Percentiles rank a stretch among this genome's conserved stretches.
Evolutionary conservation across 768 basidiomycete species (phyloP).

Genomic region (Crassisporium funariophilum): DNA sequence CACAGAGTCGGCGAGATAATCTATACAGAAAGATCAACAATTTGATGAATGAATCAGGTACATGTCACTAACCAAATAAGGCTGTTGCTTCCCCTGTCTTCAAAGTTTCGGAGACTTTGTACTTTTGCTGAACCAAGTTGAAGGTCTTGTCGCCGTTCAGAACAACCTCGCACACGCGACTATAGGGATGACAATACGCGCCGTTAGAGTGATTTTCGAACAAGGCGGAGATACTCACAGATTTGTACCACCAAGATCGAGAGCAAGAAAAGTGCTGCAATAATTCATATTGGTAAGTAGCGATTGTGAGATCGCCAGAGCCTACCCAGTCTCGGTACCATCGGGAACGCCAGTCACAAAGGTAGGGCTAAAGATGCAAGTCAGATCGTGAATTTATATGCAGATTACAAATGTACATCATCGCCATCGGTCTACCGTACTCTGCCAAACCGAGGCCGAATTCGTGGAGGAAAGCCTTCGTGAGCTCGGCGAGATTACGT

Average conservation of each 20-base stretch:
- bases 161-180: conserved; percentile 92
- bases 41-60: conserved; percentile 8
- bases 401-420: conserved; percentile 65
- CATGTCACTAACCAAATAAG: conserved; percentile 69
- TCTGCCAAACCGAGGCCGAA: conserved; percentile 69
- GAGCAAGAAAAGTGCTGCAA: conserved; percentile 87
- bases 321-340: conserved; percentile 89
- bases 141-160: conserved; percentile 92
- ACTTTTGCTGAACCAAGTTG: conserved; percentile 91
- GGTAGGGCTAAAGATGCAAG: conserved; percentile 63
- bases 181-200: too few relatives aligned
- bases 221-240: conserved; percentile 58
- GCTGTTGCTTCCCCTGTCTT: conserved; percentile 90
- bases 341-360: conserved; percentile 96
- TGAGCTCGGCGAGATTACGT: conserved; percentile 66
- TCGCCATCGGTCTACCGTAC: conserved; percentile 86
- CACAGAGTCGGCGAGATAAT: conserved; percentile 97
- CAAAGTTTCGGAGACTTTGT: conserved; percentile 89
- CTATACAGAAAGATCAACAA: conserved; percentile 40
- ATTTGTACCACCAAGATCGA: conserved; percentile 98
- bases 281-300: conserved; percentile 7
- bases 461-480: conserved; percentile 79
- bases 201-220: too few relatives aligned
- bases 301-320: conserved; percentile 6
- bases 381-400: neutral